phyloP scores from a whole-genome alignment of 2,329 filamentous ascomycete genomes.

The Penicillium sp. region DNA sequence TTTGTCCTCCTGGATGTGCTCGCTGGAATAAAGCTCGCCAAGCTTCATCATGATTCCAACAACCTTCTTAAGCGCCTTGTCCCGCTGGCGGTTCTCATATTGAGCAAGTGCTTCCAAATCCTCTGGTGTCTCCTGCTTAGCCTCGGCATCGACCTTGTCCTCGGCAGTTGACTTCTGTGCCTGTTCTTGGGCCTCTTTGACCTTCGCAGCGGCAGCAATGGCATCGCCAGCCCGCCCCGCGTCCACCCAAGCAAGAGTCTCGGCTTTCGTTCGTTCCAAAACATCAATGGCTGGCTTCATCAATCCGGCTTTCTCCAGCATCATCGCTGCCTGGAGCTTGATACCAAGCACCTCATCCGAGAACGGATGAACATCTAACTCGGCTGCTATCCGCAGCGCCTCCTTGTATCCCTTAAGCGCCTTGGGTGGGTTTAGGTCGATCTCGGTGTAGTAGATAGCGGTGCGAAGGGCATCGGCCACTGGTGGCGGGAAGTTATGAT shows the following conservation, averaged over 20 bases:
- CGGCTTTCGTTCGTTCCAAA: constrained; percentile 71
- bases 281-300: constrained; percentile 72
- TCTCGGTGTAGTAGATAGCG: constrained; percentile 84
- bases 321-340: constrained; percentile 75
- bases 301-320: constrained; percentile 76
- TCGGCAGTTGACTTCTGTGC: constrained; percentile 23
- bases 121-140: constrained; percentile 23
- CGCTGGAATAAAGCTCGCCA: constrained; percentile 76
- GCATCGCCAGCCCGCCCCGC: constrained; percentile 25
- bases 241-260: constrained; percentile 57
- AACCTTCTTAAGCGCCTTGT: constrained; percentile 69
- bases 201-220: constrained; percentile 5
- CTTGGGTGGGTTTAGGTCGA: constrained; percentile 69
- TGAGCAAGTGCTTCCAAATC: constrained; percentile 27
- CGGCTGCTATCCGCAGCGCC: constrained; percentile 71
- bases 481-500: constrained; percentile 45
- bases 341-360: constrained; percentile 90
- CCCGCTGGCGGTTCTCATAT: constrained; percentile 51
- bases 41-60: constrained; percentile 80
- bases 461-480: constrained; percentile 67
- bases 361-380: constrained; percentile 79
- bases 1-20: constrained; percentile 72
- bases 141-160: constrained; percentile 20
- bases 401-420: constrained; percentile 83
- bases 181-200: constrained; percentile 21